Evolutionary conservation across 371 early-diverging fungal genomes (phyloP).

Genomic region (Lichtheimia hyalospora): DNA sequence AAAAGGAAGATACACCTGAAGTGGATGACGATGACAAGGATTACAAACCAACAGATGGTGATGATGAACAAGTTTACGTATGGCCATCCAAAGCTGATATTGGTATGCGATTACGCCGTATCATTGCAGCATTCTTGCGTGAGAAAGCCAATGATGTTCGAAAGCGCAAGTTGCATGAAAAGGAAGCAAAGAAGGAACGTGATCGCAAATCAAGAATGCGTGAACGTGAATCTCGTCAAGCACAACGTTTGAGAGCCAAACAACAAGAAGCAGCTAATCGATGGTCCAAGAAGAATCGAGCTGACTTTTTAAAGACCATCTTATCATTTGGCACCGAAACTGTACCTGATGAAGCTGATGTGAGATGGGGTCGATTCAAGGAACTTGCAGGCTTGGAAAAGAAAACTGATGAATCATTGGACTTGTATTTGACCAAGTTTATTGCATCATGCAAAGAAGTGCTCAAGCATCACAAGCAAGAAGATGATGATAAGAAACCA

Average conservation of each 20-base stretch:
- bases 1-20: slow-evolving; percentile 12
- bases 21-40: slow-evolving; percentile 18
- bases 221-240: slow-evolving; percentile 49
- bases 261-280: slow-evolving; percentile 50
- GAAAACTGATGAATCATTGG: slow-evolving; percentile 74
- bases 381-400: slow-evolving; percentile 65
- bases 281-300: slow-evolving; percentile 72
- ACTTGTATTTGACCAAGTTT: slow-evolving; percentile 58
- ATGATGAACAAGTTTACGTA: slow-evolving; percentile 27
- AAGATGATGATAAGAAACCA: slow-evolving; percentile 2
- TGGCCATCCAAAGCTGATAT: slow-evolving; percentile 78
- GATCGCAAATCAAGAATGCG: slow-evolving; percentile 40
- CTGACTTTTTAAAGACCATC: slow-evolving; percentile 69
- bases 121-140: slow-evolving; percentile 70
- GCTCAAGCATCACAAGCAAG: slow-evolving; percentile 41
- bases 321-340: slow-evolving; percentile 71
- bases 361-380: slow-evolving; percentile 73
- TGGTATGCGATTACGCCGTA: slow-evolving; percentile 71
- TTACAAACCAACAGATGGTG: slow-evolving; percentile 10
- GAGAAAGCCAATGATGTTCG: slow-evolving; percentile 54
- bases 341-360: slow-evolving; percentile 27
- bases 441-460: slow-evolving; percentile 63
- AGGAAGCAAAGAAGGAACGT: slow-evolving; percentile 44
- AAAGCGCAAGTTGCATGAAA: slow-evolving; percentile 42
- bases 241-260: slow-evolving; percentile 43